A percentile compares a stretch with the other conserved stretches of the same genome.
phyloP scores from a whole-genome alignment of 2,329 filamentous ascomycete species.

The Pseudopithomyces chartarum region DNA sequence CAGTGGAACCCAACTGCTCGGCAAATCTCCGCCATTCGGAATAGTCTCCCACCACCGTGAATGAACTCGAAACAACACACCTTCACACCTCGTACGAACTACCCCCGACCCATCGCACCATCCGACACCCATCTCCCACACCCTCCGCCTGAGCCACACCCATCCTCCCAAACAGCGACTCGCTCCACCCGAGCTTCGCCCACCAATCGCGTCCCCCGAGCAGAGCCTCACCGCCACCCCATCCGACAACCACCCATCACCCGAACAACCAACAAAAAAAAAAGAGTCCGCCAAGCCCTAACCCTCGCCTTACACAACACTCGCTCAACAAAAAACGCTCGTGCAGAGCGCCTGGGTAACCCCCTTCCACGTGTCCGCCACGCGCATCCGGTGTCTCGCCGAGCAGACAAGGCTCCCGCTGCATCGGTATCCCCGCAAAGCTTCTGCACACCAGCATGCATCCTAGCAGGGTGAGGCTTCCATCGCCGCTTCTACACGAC shows the following conservation, averaged over 20 bases:
- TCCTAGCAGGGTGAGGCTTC: not conserved
- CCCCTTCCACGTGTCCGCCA: not conserved
- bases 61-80: no score
- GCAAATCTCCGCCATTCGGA: no score
- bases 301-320: not conserved
- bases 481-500: not conserved
- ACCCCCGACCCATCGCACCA: no score
- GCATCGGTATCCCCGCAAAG: no score
- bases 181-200: not conserved
- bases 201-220: not conserved
- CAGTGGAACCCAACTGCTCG: no score
- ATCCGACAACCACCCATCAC: not conserved
- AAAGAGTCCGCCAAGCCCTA: not conserved
- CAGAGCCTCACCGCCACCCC: not conserved
- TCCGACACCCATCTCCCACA: not conserved
- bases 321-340: not conserved
- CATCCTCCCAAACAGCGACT: not conserved
- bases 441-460: not conserved
- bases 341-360: not conserved
- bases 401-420: not conserved
- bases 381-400: not conserved
- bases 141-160: not conserved
- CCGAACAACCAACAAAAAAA: no score
- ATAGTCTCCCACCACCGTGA: no score
- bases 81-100: no score